Base-by-base conservation (phyloP, 2,329 filamentous ascomycete genomes). In the Aureobasidium vineae region DNA sequence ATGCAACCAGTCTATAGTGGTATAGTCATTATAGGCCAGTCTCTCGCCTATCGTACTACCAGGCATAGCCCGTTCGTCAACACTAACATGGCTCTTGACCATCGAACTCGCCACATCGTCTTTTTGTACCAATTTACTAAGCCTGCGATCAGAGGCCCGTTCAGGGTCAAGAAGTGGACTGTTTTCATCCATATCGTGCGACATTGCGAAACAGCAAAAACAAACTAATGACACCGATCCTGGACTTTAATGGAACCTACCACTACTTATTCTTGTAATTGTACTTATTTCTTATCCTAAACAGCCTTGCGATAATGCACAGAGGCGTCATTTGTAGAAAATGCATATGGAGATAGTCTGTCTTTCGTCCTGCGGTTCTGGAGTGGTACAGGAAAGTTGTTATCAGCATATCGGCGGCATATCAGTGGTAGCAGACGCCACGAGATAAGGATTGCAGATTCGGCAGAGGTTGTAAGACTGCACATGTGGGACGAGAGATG, bases 1-100 rank as follows among this genome's bases (percentile, higher is more conserved):
- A 72, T 86, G 85, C 11, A 87, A 77, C 84, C 84, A 87, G 73
- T 88, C 85, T 66, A 87, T 86, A 1, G 84, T 86, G 8, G 82
- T 84, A 70, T 88, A 87, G 69, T 86, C 82, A 71, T 85, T 86
- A 71, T 87, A 88, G 0, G 84, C 82, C 23, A 86, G 73, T 61
- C 84, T 76, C 71, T 87, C 85, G 49, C 84, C 84, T 13, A 84
- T 76, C 1, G 81, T 76, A 28, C 79, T 81, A 4, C 75, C 75
- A 7, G 71, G 76, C 65, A 85, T 73, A 21, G 79, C 78, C 67
- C 79, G 79, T 69, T 85, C 83, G 54, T 83, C 80, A 66, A 82
- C 83, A 16, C 78, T 79, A 33, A 82, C 70, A 57, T 78, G 74
- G 26, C 79, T 80, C 10, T 72, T 72, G 26, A 79, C 72, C 23